Evolutionary conservation across 164 flowering plant genomes (phyloP), one percentile per base, ranked within the genome.

Genomic region (Vitis labrusca): DNA sequence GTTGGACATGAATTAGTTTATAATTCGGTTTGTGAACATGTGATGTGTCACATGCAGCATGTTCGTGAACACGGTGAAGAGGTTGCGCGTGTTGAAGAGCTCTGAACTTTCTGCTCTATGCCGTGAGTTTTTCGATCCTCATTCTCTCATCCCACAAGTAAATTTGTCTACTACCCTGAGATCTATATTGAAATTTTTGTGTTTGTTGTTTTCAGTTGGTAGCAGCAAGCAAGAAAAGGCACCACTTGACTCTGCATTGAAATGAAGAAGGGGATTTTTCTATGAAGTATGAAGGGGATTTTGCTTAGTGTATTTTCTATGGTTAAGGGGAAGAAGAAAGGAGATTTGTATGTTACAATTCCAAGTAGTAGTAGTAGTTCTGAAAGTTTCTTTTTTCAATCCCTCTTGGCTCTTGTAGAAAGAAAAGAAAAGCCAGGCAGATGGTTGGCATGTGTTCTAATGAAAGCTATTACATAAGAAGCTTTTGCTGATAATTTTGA

Each of bases 1-100:
- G 44, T 37, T 37, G 7, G 44, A 2, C 44, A 37, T 37, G 44
- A 2, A 37, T 37, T 37, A 37, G 48, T 12, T 62, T 2, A 44
- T 56, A 9, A 13, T 27, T 63, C 47, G 56, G 51, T 59, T 23
- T 14, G 7, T 37, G 5, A 37, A 37, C 44, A 37, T 37, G 44
- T 55, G 4, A 16, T 10, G 2, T 74, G 60, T 56, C 10, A 47
- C 70, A 61, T 72, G 80, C 83, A 89, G 94, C 79, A 89, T 89
- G 90, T 89, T 89, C 72, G 84, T 85, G n/a, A 85, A 88, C 2
- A 83, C 86, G 0, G 94, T 85, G 74, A 89, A 88, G 86, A 83
- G 94, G 78, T 82, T 89, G 67, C 91, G 91, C 0, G 89, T 89
- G 48, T 74, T 89, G 81, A 89, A 89, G 78, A 89, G 85, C 76